phyloP scores from a whole-genome alignment of 2,329 filamentous ascomycete genomes.

The Botrytis pseudocinerea region DNA sequence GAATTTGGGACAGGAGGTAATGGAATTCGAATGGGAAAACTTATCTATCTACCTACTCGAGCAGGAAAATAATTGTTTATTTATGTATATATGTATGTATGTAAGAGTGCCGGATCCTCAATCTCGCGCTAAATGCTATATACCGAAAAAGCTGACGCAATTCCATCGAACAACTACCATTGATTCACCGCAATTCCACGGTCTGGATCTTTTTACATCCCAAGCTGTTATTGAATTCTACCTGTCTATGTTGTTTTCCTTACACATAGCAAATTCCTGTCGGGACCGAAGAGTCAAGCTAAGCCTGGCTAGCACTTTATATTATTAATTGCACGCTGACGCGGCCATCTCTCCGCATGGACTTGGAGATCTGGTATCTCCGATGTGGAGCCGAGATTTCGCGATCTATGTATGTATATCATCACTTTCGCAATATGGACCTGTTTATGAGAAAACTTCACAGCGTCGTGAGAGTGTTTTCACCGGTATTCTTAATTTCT shows the following conservation, averaged over 20 bases:
- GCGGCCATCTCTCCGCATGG: background rate
- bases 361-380: background rate
- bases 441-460: too few relatives aligned
- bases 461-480: too few relatives aligned
- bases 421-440: too few relatives aligned
- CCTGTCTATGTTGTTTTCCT: background rate
- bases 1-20: rapidly evolving
- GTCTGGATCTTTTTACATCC: background rate
- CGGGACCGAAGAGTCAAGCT: too few relatives aligned
- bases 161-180: background rate
- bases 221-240: background rate
- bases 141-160: background rate
- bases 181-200: too few relatives aligned
- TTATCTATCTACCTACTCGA: background rate
- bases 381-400: too few relatives aligned
- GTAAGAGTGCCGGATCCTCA: background rate
- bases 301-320: background rate
- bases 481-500: too few relatives aligned
- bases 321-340: background rate
- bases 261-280: rapidly evolving
- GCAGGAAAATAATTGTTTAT: background rate
- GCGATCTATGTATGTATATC: too few relatives aligned
- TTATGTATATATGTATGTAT: background rate
- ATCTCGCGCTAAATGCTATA: background rate
- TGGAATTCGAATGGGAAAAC: rapidly evolving